Percentiles rank a stretch among this genome's conserved stretches.
Conservation (phyloP, 202 grass and related monocot genomes). For the Tripidium arundinaceum region DNA sequence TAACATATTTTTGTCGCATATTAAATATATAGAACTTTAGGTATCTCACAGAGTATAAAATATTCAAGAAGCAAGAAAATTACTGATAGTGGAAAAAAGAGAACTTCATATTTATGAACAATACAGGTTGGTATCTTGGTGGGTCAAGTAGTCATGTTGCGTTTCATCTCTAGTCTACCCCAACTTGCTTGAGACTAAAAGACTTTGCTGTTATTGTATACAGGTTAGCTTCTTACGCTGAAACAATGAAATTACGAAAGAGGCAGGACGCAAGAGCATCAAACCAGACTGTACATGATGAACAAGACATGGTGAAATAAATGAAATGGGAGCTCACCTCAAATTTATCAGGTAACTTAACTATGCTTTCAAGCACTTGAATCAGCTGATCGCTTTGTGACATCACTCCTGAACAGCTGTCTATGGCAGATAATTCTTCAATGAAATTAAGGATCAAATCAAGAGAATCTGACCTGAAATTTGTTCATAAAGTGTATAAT, state of each 20-base stretch:
- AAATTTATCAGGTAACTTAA: slow-evolving; percentile 89
- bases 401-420: slow-evolving; percentile 58
- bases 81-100: not conserved
- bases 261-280: not conserved
- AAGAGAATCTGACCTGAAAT: slow-evolving; percentile 58
- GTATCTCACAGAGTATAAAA: slow-evolving; percentile 7
- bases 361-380: slow-evolving; percentile 51
- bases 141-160: not conserved
- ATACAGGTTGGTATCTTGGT: not conserved
- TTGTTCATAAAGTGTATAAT: slow-evolving; percentile 7
- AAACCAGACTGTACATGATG: not conserved
- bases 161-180: not conserved
- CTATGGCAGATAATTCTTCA: slow-evolving; percentile 70
- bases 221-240: not conserved
- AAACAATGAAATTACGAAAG: slow-evolving; percentile 18
- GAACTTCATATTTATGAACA: not conserved
- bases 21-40: slow-evolving; percentile 12
- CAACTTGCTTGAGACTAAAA: not conserved
- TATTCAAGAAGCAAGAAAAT: slow-evolving; percentile 13
- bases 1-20: slow-evolving; percentile 12
- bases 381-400: slow-evolving; percentile 57
- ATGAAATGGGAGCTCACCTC: slow-evolving; percentile 60
- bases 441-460: slow-evolving; percentile 64
- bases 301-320: slow-evolving; percentile 7
- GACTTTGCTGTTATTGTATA: not conserved